phyloP scores from a whole-genome alignment of 2,329 filamentous ascomycete genomes.

The Ophiostoma sp. region DNA sequence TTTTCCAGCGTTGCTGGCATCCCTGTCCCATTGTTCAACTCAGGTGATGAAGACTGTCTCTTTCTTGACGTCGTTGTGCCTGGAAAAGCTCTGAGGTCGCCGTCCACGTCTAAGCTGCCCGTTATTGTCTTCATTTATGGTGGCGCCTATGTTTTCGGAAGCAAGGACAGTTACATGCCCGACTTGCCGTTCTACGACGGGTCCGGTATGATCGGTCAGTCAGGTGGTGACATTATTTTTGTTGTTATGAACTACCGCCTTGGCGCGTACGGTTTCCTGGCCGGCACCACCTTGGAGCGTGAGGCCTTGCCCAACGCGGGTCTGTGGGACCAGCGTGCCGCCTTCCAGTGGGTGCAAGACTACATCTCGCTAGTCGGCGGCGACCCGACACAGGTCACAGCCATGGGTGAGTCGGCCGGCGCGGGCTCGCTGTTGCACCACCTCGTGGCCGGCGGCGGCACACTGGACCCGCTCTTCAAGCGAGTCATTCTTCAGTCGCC shows the following conservation, averaged over 20 bases:
- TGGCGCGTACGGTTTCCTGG: slow-evolving; percentile 50
- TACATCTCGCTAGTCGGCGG: slow-evolving; percentile 50
- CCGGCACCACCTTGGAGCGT: slow-evolving; percentile 46
- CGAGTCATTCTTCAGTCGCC: slow-evolving; percentile 40
- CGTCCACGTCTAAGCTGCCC: slow-evolving; percentile 40
- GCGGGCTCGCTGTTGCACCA: slow-evolving; percentile 53
- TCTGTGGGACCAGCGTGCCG: slow-evolving; percentile 46
- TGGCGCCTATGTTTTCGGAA: slow-evolving; percentile 47
- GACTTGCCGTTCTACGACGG: slow-evolving; percentile 43
- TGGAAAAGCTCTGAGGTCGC: slow-evolving; percentile 41
- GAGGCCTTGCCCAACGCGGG: slow-evolving; percentile 47
- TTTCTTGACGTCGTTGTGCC: slow-evolving; percentile 53
- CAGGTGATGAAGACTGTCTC: slow-evolving; percentile 48
- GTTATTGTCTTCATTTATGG: slow-evolving; percentile 50
- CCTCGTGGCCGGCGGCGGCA: slow-evolving; percentile 47
- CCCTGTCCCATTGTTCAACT: slow-evolving; percentile 37
- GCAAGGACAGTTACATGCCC: slow-evolving; percentile 41
- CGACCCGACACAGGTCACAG: slow-evolving; percentile 48
- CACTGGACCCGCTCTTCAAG: slow-evolving; percentile 45
- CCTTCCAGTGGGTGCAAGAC: slow-evolving; percentile 51
- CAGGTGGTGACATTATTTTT: slow-evolving; percentile 45
- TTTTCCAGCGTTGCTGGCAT: slow-evolving; percentile 36
- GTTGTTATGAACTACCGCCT: slow-evolving; percentile 51
- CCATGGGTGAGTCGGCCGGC: slow-evolving; percentile 53
- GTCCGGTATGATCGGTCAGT: slow-evolving; percentile 38